phyloP scores from a whole-genome alignment of 306 rosid genomes.

The Corylus americana region DNA sequence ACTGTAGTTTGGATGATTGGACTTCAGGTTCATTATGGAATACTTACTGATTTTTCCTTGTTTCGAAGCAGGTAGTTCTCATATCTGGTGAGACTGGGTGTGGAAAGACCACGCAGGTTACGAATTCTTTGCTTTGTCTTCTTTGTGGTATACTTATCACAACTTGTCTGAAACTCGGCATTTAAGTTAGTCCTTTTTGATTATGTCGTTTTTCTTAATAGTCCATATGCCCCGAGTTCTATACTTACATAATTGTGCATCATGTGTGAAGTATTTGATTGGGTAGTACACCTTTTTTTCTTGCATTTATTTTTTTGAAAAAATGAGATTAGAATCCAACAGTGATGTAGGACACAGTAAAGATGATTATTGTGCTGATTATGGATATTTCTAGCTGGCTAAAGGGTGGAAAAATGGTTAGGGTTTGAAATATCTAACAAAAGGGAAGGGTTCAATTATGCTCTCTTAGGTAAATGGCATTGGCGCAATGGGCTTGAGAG shows the following conservation, averaged over 20 bases:
- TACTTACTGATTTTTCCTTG: constrained; percentile 32
- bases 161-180: constrained; percentile 26
- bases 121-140: constrained; percentile 45
- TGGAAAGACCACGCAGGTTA: constrained; percentile 99
- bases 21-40: constrained; percentile 27
- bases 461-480: too few species aligned
- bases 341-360: too few species aligned
- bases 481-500: too few species aligned
- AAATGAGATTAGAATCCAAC: neutral
- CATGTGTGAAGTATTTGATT: constrained; percentile 11
- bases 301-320: neutral
- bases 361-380: too few species aligned
- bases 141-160: constrained; percentile 33
- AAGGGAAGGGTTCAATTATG: too few species aligned
- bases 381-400: too few species aligned
- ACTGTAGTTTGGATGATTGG: constrained; percentile 16
- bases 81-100: constrained; percentile 96
- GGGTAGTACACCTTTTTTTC: neutral
- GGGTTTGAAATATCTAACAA: too few species aligned
- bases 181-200: constrained; percentile 12
- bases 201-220: constrained; percentile 16
- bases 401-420: too few species aligned
- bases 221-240: constrained; percentile 1
- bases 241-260: neutral
- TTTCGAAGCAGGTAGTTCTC: constrained; percentile 79